Conservation (phyloP, 2,329 filamentous ascomycete species). For the Cladosporium sp. region DNA sequence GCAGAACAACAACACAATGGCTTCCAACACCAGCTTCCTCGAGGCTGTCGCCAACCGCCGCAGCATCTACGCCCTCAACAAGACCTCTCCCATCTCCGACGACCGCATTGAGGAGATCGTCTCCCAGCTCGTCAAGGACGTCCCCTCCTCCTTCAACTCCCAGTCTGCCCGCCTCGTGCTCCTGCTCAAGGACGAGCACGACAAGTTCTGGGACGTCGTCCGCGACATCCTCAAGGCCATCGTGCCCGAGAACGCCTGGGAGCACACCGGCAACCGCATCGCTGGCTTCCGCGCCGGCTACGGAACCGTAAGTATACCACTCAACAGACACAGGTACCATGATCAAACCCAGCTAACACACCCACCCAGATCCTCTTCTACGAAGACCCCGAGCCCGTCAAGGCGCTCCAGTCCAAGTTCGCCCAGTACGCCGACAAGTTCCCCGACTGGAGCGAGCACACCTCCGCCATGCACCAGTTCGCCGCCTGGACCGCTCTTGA, state of each 20-base stretch:
- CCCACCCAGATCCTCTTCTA: constrained; percentile 69
- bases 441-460: constrained; percentile 70
- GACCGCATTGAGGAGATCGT: constrained; percentile 63
- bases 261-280: constrained; percentile 49
- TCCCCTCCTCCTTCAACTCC: constrained; percentile 83
- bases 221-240: constrained; percentile 62
- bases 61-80: constrained; percentile 46
- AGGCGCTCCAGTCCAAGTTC: constrained; percentile 64
- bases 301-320: constrained; percentile 69
- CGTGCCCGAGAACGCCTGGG: constrained; percentile 62
- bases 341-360: background rate
- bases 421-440: constrained; percentile 75
- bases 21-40: constrained; percentile 48
- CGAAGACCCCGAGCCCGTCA: constrained; percentile 67
- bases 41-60: constrained; percentile 65
- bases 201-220: constrained; percentile 78
- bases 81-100: constrained; percentile 66
- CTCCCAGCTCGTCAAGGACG: constrained; percentile 57
- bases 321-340: no score
- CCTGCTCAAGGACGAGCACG: constrained; percentile 76
- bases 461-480: constrained; percentile 50
- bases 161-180: constrained; percentile 77
- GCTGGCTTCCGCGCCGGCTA: constrained; percentile 65
- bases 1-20: constrained; percentile 31
- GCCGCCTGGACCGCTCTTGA: constrained; percentile 27